phyloP scores from a whole-genome alignment of 2,329 filamentous ascomycete species.

The Fusarium scirpi region DNA sequence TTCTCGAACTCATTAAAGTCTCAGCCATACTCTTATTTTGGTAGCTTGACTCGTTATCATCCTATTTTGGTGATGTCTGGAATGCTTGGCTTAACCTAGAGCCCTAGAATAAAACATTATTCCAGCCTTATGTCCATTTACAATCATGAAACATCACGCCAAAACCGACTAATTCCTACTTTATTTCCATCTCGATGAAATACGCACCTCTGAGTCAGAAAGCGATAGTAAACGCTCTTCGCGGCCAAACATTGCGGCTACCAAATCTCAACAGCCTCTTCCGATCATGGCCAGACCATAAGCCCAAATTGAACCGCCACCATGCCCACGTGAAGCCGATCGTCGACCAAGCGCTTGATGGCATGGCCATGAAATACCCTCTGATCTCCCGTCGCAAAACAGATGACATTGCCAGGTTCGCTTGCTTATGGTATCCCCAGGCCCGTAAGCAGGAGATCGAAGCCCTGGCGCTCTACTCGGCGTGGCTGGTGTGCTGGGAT shows the following conservation, averaged over 20 bases:
- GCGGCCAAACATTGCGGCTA: constrained; percentile 47
- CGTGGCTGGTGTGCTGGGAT: constrained; percentile 53
- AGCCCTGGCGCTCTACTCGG: constrained; percentile 43
- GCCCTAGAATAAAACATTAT: background rate
- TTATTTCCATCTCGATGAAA: constrained; percentile 29
- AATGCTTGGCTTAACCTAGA: constrained; percentile 27
- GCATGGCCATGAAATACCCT: constrained; percentile 53
- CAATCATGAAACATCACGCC: background rate
- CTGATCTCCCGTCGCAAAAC: constrained; percentile 45
- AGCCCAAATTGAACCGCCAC: constrained; percentile 37
- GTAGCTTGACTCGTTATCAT: background rate
- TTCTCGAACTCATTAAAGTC: background rate
- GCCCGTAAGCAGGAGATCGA: constrained; percentile 34
- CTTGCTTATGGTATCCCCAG: constrained; percentile 42
- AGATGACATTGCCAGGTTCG: constrained; percentile 49
- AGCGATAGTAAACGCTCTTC: constrained; percentile 40
- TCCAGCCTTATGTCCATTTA: background rate
- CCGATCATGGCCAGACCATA: constrained; percentile 41
- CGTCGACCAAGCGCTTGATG: constrained; percentile 41
- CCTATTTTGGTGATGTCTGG: background rate
- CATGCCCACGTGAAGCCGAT: constrained; percentile 37
- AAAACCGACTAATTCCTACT: background rate
- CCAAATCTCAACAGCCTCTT: constrained; percentile 46
- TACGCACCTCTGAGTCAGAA: constrained; percentile 34
- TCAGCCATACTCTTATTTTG: background rate